phyloP scores from a whole-genome alignment of 169 alveolate genomes.

The Perkinsus chesapeaki region DNA sequence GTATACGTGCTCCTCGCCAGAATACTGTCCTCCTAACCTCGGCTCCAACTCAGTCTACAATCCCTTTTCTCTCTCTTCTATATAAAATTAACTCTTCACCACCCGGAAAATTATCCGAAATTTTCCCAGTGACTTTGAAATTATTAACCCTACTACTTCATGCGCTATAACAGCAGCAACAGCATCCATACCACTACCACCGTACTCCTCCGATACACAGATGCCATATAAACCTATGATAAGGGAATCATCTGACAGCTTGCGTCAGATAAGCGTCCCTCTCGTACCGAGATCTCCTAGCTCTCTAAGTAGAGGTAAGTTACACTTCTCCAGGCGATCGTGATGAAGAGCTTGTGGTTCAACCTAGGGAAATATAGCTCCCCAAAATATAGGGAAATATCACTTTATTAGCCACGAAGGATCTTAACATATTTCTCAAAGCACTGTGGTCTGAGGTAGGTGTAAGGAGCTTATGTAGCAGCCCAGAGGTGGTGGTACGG shows the following conservation, averaged over 20 bases:
- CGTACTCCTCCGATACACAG: background rate
- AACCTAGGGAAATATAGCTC: background rate
- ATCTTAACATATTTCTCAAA: background rate
- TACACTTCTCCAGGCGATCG: background rate
- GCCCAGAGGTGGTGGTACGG: too few relatives aligned
- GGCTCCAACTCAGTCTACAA: too few relatives aligned
- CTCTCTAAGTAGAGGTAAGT: background rate
- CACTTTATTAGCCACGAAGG: background rate
- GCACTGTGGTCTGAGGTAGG: background rate
- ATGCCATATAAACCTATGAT: background rate
- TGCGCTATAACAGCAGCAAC: background rate
- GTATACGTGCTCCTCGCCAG: too few relatives aligned
- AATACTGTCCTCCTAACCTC: too few relatives aligned
- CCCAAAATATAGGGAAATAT: background rate
- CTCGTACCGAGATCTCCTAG: background rate
- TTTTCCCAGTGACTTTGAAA: background rate
- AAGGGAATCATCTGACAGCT: too few relatives aligned
- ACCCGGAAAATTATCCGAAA: too few relatives aligned
- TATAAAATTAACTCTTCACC: too few relatives aligned
- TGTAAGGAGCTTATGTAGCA: background rate
- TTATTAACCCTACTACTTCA: background rate
- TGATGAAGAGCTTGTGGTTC: background rate
- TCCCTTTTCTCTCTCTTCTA: too few relatives aligned
- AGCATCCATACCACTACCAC: background rate
- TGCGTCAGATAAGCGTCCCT: too few relatives aligned